Base-by-base conservation (phyloP, 139 green algal species). In the Coelastrella sp. region DNA sequence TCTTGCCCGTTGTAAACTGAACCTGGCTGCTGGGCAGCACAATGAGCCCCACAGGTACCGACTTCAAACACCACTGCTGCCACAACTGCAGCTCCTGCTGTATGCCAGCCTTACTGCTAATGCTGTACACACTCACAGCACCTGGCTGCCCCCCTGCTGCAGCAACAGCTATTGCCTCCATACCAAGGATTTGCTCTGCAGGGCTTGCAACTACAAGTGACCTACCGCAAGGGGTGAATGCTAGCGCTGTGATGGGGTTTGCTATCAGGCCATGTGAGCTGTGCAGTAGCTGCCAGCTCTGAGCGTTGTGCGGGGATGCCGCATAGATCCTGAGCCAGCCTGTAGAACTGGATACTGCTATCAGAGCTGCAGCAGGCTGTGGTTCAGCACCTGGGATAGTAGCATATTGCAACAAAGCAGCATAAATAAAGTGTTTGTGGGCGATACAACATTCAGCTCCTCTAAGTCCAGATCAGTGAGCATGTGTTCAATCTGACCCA, bases 261-360 rank as follows among this genome's bases (percentile, higher is more conserved):
- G 78, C n/a, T n/a, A 62, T 21, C 34, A 40, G 60, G 50, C 6
- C 53, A 64, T 64, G 53, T 9, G 53, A 64, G 78, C 78, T 84
- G 40, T 84, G 78, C 78, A 84, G 40, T 34, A 66, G n/a, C 15
- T 75, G 78, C 78, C 78, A 76, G 60, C 60, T 75, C 23, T 76
- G 40, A 5, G 37, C 37, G 25, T 40, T 60, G 2, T 23, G 59
- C 32, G 27, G 50, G 25, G n/a, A 72, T 25, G 59, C 77, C 30
- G 27, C 13, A 13, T 64, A 84, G 19, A 84, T 25, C 7, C 48
- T 27, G 5, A 84, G 78, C 78, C 62, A 76, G 30, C 78, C 78
- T 41, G 60, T 13, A 13, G 35, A 30, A n/a, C 9, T 23, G n/a
- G 21, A 64, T 32, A 71, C 41, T 15, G 60, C 60, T n/a, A 84